Percentiles rank a stretch among this genome's conserved stretches.
These are phyloP conservation scores for Homolaphlyctis polyrhiza DNA, from an alignment of 371 early-diverging fungal species.

Conservation along the genomic window DNA sequence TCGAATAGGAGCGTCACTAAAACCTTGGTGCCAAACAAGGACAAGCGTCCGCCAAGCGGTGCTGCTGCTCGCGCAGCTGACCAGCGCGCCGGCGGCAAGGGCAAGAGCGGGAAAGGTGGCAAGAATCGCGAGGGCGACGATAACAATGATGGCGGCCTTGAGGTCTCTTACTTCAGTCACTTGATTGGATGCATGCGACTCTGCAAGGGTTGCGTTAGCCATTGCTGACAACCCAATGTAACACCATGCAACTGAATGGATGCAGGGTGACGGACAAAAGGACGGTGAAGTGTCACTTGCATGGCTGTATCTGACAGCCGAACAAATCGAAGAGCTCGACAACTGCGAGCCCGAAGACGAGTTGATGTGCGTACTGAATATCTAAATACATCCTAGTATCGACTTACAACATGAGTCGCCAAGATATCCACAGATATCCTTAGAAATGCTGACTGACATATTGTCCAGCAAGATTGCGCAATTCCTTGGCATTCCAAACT, in stretches of 20 bases:
- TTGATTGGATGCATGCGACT: no score
- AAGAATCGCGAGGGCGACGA: background rate
- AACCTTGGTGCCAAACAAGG: background rate
- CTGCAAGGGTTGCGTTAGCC: background rate
- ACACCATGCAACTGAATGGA: background rate
- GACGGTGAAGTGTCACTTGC: background rate
- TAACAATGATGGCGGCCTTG: background rate
- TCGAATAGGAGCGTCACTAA: no score
- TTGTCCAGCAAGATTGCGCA: slow-evolving; percentile 12
- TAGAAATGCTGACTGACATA: background rate
- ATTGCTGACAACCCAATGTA: background rate
- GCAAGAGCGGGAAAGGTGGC: background rate
- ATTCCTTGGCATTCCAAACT: slow-evolving; percentile 5
- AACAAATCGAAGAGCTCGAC: slow-evolving; percentile 3
- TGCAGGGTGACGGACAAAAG: background rate
- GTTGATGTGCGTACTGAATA: background rate
- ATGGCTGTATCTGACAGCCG: slow-evolving; percentile 1
- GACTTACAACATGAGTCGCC: no score
- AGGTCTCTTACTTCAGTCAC: background rate
- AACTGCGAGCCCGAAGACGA: slow-evolving; percentile 4
- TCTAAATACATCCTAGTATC: no score
- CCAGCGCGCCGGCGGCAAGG: background rate
- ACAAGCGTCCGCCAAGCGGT: slow-evolving; percentile 3
- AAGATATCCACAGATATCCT: background rate
- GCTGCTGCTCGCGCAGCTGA: background rate